Evolutionary conservation across 2,329 filamentous ascomycete species (phyloP), one percentile per base, ranked within the genome.

Genomic region (Botryosphaeria dothidea): DNA sequence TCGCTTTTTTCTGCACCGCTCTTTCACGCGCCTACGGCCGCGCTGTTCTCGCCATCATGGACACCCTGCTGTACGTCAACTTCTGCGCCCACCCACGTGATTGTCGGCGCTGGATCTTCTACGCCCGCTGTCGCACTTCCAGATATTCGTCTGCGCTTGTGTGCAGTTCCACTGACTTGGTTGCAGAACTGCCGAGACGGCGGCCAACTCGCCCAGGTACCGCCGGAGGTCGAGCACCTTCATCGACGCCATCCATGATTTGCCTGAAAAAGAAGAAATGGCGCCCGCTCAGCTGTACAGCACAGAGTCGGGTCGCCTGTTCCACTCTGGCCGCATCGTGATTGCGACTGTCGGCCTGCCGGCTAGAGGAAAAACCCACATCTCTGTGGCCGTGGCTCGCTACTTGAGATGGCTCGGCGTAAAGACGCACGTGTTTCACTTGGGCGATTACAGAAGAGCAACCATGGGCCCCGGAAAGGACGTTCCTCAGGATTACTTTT

Each of bases 321-420:
- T 99, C 77, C 95, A 99, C 79, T 97, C 95, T 23, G 95, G 95
- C 54, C 89, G 94, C 65, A 99, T 99, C 75, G 94, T 94, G 54
- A 98, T 99, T 72, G 94, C 95, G 69, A 97, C 97, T 76, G 95
- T 98, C 70, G 95, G 95, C 25, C 86, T 97, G 31, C 95, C 95
- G 46, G 95, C 95, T 43, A 89, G 95, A 73, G 95, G 95, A 67
- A 99, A 99, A 81, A 99, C 95, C 85, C 95, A 99, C 74, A 96
- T 97, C 61, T 97, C 93, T 65, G 95, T 99, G 61, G 97, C 95
- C 6, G 85, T 99, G 73, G 93, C 94, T 52, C 90, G 95, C 51
- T 99, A 99, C 80, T 84, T 99, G 49, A 88, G 93, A 78, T 99
- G 95, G 95, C 86, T 99, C 43, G 95, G 95, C 68, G 95, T 99